A percentile compares a stretch with the other conserved stretches of the same genome.
Conservation (phyloP, 2,329 filamentous ascomycete genomes). For the Thelonectria discophora region DNA sequence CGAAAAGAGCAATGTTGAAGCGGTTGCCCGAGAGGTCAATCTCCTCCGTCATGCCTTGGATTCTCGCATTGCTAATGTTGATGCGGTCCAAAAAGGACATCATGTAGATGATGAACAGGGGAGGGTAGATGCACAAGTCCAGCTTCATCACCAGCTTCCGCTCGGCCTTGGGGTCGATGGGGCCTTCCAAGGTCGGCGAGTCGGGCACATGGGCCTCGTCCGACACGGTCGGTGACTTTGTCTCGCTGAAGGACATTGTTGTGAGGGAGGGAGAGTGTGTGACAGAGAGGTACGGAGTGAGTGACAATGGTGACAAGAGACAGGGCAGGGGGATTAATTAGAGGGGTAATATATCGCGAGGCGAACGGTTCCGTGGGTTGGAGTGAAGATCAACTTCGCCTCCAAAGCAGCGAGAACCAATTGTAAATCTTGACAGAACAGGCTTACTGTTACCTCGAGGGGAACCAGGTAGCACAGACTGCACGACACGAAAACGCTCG, state of each 20-base stretch:
- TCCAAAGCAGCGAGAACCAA: background rate
- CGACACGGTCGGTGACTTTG: constrained; percentile 25
- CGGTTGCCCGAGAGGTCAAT: constrained; percentile 52
- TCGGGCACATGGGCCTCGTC: constrained; percentile 28
- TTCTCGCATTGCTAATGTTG: constrained; percentile 59
- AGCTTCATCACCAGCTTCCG: constrained; percentile 51
- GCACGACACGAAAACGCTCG: background rate
- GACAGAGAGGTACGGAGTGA: constrained; percentile 4
- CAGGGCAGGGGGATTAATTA: constrained; percentile 3
- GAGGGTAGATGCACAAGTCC: constrained; percentile 52
- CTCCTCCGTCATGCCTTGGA: constrained; percentile 54
- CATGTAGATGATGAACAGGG: constrained; percentile 53
- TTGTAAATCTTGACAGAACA: constrained; percentile 11
- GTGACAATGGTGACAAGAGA: background rate
- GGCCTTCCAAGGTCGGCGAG: constrained; percentile 17
- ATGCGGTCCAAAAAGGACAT: constrained; percentile 55
- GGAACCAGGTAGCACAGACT: background rate
- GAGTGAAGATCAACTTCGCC: constrained; percentile 17
- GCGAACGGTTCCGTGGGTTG: constrained; percentile 9
- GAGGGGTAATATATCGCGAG: background rate
- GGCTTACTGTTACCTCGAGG: background rate
- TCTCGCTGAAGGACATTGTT: constrained; percentile 31
- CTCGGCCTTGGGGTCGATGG: constrained; percentile 47
- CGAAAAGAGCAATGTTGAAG: constrained; percentile 55
- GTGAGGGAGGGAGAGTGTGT: background rate